Base-by-base conservation (phyloP, 441 rosid genomes). In the Gossypium gossypioides region DNA sequence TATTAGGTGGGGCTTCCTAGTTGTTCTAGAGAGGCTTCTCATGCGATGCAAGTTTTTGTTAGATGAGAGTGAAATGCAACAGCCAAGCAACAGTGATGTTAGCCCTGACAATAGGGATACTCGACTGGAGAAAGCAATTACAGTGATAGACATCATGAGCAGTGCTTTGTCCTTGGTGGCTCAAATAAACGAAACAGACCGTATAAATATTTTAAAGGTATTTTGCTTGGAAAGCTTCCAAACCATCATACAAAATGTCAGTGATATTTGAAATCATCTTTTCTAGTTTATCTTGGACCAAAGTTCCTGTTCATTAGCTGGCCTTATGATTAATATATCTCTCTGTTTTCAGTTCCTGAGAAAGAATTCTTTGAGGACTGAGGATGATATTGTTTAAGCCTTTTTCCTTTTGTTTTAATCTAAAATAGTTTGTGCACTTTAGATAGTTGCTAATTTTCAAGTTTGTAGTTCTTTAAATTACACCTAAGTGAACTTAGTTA, bases 101-200 rank as follows among this genome's bases (percentile, higher is more conserved):
- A 77, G 79, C 61, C 81, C 59, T 68, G 84, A 80, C 51, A 74
- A 78, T 60, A 80, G 76, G 54, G 91, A 87, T 80, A 75, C 78
- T 75, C 87, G 88, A 76, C 97, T 91, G 69, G 91, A 90, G 84
- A 96, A 93, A 79, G 99, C 99, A 73, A 91, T 88, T 87, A 96
- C 91, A 46, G 92, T 96, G 71, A 87, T 96, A 74, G 99, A 90
- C 80, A 87, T 93, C 37, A 93, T 96, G 99, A 91, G 99, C 85
- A 87, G 91, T 77, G 96, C 97, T 72, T 81, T 96, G 80, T 88
- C 88, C 57, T 81, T 93, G 88, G 89, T 96, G 66, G 91, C 89
- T 74, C 94, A 87, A 76, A 91, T 86, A 77, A 91, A 88, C 73
- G 99, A 96, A 86, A 93, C 97, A 42, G 94, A 96, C 79, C 87